These are phyloP conservation scores for Suillus lakei DNA, from an alignment of 768 basidiomycete species.

Conservation along the genomic window DNA sequence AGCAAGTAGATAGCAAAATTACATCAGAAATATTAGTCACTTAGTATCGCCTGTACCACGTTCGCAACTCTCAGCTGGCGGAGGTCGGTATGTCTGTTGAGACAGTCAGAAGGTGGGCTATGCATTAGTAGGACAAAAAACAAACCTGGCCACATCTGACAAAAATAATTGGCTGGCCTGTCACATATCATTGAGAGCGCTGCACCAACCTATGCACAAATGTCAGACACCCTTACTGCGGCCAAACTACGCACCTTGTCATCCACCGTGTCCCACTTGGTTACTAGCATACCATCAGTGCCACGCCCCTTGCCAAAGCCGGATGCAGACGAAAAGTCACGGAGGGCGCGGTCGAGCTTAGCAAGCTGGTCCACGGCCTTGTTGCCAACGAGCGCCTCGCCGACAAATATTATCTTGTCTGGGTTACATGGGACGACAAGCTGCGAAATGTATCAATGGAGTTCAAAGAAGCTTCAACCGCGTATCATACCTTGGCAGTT, in stretches of 20 bases:
- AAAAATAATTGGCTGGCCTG: conserved; percentile 97
- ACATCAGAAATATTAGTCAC: conserved; percentile 49
- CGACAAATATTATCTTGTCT: conserved; percentile 98
- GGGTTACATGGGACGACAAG: conserved; percentile 92
- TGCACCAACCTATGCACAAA: conserved; percentile 80
- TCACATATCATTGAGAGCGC: conserved; percentile 99
- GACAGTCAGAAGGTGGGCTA: conserved; percentile 2
- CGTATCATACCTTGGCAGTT: conserved; percentile 76
- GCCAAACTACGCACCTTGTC: conserved; percentile 70
- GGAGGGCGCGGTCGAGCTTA: conserved; percentile 93
- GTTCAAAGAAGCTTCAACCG: neutral
- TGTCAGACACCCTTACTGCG: neutral
- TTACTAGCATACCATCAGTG: conserved; percentile 97
- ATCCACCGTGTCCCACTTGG: conserved; percentile 99
- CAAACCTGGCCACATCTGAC: conserved; percentile 96
- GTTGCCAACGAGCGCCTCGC: conserved; percentile 97
- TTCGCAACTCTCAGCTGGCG: conserved; percentile 89
- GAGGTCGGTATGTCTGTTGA: conserved; percentile 89
- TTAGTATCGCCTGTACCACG: conserved; percentile 91
- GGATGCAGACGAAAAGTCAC: conserved; percentile 85
- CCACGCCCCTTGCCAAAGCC: conserved; percentile 73
- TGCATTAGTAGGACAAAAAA: neutral
- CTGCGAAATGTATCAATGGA: conserved; percentile 41
- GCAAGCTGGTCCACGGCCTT: conserved; percentile 98
- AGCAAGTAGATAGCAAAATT: conserved; percentile 2